A percentile compares a stretch with the other conserved stretches of the same genome.
Conservation (phyloP, 2,329 filamentous ascomycete genomes). For the Didymella arachidicola region DNA sequence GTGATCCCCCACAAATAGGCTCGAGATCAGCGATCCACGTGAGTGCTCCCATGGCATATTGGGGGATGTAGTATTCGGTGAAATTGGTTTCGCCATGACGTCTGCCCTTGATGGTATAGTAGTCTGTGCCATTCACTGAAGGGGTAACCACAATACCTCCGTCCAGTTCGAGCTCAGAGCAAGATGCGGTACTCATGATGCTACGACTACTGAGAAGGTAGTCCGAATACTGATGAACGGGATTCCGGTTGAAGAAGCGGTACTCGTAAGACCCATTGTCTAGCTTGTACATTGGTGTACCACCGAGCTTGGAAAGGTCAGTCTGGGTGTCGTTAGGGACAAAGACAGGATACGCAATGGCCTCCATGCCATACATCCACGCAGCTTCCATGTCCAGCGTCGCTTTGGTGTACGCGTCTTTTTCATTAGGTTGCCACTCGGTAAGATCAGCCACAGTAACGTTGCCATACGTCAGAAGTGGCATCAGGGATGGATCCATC, state of each 20-base stretch:
- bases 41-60: conserved; percentile 29
- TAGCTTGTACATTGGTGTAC: conserved; percentile 39
- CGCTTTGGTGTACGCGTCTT: no score
- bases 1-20: conserved; percentile 31
- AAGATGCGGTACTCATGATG: conserved; percentile 19
- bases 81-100: conserved; percentile 14
- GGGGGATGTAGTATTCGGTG: conserved; percentile 24
- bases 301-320: conserved; percentile 33
- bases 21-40: conserved; percentile 35
- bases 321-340: conserved; percentile 21
- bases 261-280: conserved; percentile 36
- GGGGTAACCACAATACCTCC: not conserved
- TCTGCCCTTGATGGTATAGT: not conserved
- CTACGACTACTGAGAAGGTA: conserved; percentile 38
- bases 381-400: conserved; percentile 27
- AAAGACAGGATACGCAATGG: conserved; percentile 34
- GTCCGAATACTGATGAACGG: conserved; percentile 37
- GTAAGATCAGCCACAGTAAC: conserved; percentile 40
- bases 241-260: conserved; percentile 46
- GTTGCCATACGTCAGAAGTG: conserved; percentile 39
- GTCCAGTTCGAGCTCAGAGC: conserved; percentile 30
- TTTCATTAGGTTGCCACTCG: conserved; percentile 24
- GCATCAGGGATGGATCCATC: conserved; percentile 38
- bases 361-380: conserved; percentile 43
- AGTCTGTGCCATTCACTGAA: not conserved